phyloP scores from a whole-genome alignment of 2,329 filamentous ascomycete species.

The Microascus cirrosus region DNA sequence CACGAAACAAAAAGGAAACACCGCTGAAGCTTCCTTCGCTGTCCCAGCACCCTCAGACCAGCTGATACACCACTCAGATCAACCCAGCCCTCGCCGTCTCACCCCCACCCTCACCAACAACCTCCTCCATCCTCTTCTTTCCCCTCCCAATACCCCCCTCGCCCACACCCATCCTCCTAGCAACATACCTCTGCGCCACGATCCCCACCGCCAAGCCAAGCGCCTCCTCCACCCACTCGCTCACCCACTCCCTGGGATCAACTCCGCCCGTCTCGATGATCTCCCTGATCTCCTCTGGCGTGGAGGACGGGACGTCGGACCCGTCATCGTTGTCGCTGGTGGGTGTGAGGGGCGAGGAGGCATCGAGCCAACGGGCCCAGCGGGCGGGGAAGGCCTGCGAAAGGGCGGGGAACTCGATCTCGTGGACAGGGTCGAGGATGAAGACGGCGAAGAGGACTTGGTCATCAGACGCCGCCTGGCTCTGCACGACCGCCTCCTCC shows the following conservation, averaged over 20 bases:
- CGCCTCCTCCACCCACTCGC: slow-evolving; percentile 91
- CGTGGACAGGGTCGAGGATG: slow-evolving; percentile 79
- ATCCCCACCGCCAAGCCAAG: slow-evolving; percentile 69
- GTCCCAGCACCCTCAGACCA: neutral
- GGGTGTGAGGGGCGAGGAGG: slow-evolving; percentile 46
- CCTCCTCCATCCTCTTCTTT: slow-evolving; percentile 46
- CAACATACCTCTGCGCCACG: slow-evolving; percentile 90
- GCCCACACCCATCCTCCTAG: slow-evolving; percentile 88
- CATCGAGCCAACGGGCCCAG: slow-evolving; percentile 90
- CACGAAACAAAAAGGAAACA: too few species aligned
- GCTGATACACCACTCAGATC: slow-evolving; percentile 20
- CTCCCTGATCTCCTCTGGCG: slow-evolving; percentile 72
- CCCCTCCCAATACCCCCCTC: slow-evolving; percentile 57
- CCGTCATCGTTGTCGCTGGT: slow-evolving; percentile 32
- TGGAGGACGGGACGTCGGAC: slow-evolving; percentile 21
- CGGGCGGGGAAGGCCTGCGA: slow-evolving; percentile 73
- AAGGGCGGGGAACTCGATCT: slow-evolving; percentile 73
- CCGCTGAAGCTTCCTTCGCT: too few species aligned
- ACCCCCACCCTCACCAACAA: slow-evolving; percentile 44
- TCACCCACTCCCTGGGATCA: slow-evolving; percentile 92
- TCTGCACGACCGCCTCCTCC: slow-evolving; percentile 38
- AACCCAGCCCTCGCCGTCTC: slow-evolving; percentile 49
- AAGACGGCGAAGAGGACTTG: slow-evolving; percentile 66
- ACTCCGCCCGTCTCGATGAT: slow-evolving; percentile 68
- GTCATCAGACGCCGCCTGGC: slow-evolving; percentile 44